These are phyloP conservation scores for Amanita pallidorosea DNA, from an alignment of 768 basidiomycete species.

Conservation along the genomic window DNA sequence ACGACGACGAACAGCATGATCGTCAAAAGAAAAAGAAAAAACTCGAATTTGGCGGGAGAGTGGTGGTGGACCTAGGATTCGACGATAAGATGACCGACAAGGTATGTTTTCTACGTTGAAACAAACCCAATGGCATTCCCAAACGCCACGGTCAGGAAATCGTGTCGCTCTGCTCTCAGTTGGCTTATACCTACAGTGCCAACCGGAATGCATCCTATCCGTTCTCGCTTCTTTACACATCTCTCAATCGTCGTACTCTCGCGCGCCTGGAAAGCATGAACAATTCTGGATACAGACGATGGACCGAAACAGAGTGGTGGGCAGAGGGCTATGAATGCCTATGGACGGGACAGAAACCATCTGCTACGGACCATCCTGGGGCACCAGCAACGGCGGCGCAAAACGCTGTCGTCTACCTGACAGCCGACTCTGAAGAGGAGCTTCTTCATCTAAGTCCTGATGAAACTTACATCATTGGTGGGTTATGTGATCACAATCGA, in stretches of 20 bases:
- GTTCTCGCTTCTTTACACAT: constrained; percentile 72
- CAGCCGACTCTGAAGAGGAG: constrained; percentile 87
- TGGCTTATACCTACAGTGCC: constrained; percentile 84
- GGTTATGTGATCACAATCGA: constrained; percentile 92
- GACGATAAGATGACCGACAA: constrained; percentile 91
- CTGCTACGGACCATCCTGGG: neutral
- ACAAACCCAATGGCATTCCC: neutral
- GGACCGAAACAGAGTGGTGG: constrained; percentile 83
- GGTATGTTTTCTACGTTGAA: constrained; percentile 33
- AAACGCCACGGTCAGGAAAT: constrained; percentile 55
- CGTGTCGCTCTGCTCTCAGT: constrained; percentile 77
- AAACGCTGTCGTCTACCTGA: constrained; percentile 75
- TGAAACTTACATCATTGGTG: constrained; percentile 91
- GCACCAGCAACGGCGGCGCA: constrained; percentile 16
- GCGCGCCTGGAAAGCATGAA: constrained; percentile 53
- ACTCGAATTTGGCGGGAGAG: constrained; percentile 45
- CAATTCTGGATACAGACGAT: constrained; percentile 64
- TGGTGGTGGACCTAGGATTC: constrained; percentile 85
- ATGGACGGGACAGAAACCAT: constrained; percentile 30
- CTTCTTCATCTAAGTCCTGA: constrained; percentile 71
- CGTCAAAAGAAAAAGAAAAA: constrained; percentile 30
- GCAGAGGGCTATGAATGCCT: constrained; percentile 58
- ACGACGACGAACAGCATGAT: constrained; percentile 27
- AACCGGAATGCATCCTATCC: constrained; percentile 67
- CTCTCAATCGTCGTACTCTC: constrained; percentile 62